Evolutionary conservation across 176 grass and related monocot species (phyloP).

Genomic region (Oryza coarctata): DNA sequence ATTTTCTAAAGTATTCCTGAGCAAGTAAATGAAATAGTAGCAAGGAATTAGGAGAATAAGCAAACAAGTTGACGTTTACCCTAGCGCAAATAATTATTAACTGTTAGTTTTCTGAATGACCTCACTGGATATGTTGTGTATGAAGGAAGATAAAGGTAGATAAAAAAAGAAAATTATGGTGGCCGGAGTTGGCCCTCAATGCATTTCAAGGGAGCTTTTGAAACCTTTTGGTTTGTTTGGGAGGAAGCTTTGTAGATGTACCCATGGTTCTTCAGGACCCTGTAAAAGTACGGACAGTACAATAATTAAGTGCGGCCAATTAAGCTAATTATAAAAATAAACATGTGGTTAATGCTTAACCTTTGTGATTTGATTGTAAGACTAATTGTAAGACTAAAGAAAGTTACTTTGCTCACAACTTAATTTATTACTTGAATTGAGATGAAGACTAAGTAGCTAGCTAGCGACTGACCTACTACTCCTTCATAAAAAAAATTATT

Average conservation of each 20-base stretch:
- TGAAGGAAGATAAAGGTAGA: not conserved
- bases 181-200: not conserved
- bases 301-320: not conserved
- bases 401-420: not conserved
- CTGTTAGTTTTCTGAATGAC: not conserved
- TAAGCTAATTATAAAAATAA: not conserved
- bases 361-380: not conserved
- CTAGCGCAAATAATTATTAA: not conserved
- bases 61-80: not conserved
- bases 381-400: not conserved
- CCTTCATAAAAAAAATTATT: no score
- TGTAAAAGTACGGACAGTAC: constrained; percentile 6
- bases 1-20: not conserved
- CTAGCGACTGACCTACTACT: no score
- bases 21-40: not conserved
- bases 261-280: not conserved
- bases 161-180: not conserved
- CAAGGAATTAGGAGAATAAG: not conserved
- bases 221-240: not conserved
- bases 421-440: not conserved
- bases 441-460: not conserved
- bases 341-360: not conserved
- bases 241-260: not conserved
- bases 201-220: not conserved
- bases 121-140: not conserved